Evolutionary conservation across 2,329 filamentous ascomycete species (phyloP).

Genomic region (Ceratocystiopsis minuta): DNA sequence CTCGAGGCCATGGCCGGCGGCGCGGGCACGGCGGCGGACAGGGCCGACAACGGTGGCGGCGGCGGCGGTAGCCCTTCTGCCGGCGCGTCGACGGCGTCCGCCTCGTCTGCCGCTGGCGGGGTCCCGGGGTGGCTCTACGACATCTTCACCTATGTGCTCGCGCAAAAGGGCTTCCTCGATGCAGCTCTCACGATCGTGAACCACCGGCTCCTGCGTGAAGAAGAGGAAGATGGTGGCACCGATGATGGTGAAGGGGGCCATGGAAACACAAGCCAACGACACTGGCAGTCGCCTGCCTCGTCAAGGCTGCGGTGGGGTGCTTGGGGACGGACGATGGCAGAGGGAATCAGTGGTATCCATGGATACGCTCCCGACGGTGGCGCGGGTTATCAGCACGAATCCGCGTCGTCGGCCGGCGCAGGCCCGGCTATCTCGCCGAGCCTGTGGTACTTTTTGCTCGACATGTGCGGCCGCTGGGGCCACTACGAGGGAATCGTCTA

Average conservation of each 20-base stretch:
- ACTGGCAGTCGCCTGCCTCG: no score
- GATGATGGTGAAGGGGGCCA: no score
- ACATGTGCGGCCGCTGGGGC: conserved; percentile 46
- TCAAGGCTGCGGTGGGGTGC: no score
- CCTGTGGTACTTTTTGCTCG: conserved; percentile 57
- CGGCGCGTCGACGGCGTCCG: no score
- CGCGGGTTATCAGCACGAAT: no score
- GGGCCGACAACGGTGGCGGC: no score
- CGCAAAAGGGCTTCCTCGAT: conserved; percentile 54
- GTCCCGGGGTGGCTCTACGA: conserved; percentile 62
- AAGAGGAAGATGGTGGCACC: conserved; percentile 10
- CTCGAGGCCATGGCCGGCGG: conserved; percentile 48
- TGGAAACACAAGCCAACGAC: no score
- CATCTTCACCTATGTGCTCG: conserved; percentile 56
- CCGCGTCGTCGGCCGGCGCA: no score
- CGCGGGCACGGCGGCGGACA: conserved; percentile 17
- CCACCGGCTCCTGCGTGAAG: conserved; percentile 25
- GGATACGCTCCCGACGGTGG: no score
- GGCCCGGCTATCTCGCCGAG: conserved; percentile 23
- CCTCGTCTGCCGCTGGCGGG: neutral
- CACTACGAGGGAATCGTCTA: conserved; percentile 47
- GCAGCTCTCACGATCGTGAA: conserved; percentile 55
- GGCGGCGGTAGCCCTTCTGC: no score
- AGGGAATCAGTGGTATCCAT: no score
- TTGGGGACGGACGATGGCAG: no score